Evolutionary conservation across 73 alveolate species (phyloP).

Genomic region (Chromera velia): DNA sequence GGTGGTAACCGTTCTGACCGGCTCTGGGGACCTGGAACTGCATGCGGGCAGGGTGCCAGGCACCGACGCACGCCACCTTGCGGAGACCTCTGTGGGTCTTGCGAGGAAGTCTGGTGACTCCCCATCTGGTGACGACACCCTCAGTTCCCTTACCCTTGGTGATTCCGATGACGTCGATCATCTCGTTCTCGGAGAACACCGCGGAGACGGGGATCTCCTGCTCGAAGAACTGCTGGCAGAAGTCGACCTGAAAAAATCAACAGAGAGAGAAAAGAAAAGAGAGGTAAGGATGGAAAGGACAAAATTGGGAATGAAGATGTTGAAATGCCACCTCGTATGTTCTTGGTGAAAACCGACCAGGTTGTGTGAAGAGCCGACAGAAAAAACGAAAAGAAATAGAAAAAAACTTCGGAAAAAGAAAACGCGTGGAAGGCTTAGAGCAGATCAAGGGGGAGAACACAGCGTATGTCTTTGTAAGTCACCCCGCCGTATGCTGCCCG

Average conservation of each 20-base stretch:
- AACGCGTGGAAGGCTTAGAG: no score
- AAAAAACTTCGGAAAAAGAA: no score
- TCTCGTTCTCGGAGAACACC: constrained; percentile 91
- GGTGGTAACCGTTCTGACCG: constrained; percentile 99
- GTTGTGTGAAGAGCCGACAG: no score
- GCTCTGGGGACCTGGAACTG: constrained; percentile 96
- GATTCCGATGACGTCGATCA: constrained; percentile 89
- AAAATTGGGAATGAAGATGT: no score
- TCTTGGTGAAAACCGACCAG: no score
- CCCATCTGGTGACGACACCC: constrained; percentile 98
- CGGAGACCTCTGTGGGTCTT: constrained; percentile 99
- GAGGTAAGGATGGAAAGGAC: no score
- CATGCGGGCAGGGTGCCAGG: constrained; percentile 99
- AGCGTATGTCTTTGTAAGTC: no score
- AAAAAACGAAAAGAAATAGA: no score
- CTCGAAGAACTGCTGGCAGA: constrained; percentile 86
- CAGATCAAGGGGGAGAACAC: no score
- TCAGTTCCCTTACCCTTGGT: constrained; percentile 98
- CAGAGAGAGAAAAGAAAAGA: background rate
- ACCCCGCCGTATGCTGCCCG: no score
- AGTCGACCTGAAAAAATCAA: constrained; percentile 63
- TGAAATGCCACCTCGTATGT: no score
- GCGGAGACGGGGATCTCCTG: constrained; percentile 88
- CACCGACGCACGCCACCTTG: constrained; percentile 99
- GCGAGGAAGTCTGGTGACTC: constrained; percentile 93